These are phyloP conservation scores for Auricularia sp. DNA, from an alignment of 768 basidiomycete species.

Conservation along the genomic window DNA sequence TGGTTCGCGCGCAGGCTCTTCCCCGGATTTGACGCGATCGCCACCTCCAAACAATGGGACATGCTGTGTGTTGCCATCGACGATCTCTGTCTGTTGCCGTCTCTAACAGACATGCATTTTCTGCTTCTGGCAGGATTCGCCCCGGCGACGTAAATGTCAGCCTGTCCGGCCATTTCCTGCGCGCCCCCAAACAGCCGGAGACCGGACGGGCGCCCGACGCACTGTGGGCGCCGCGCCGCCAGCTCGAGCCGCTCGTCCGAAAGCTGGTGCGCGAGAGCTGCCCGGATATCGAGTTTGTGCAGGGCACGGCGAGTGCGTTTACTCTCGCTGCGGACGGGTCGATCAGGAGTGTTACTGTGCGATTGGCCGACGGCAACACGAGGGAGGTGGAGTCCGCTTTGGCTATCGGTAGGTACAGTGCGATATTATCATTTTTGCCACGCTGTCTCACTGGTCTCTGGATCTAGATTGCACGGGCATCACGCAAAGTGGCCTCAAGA, in stretches of 20 bases:
- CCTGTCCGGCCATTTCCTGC: constrained; percentile 2
- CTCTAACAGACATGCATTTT: too few species aligned
- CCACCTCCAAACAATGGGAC: not conserved
- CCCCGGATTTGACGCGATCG: not conserved
- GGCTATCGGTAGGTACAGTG: constrained; percentile 13
- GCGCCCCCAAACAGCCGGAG: constrained; percentile 3
- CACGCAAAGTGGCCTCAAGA: constrained; percentile 17
- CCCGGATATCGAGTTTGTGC: constrained; percentile 15
- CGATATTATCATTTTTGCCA: not conserved
- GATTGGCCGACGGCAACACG: constrained; percentile 8
- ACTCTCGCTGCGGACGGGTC: not conserved
- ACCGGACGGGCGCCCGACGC: constrained; percentile 15
- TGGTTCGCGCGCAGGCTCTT: not conserved
- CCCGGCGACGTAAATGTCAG: not conserved
- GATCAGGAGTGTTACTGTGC: constrained; percentile 5
- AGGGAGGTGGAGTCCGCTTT: constrained; percentile 11
- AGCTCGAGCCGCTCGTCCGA: constrained; percentile 21
- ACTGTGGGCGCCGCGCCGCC: constrained; percentile 14
- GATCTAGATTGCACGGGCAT: constrained; percentile 22
- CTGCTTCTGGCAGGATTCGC: not conserved
- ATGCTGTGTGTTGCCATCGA: not conserved
- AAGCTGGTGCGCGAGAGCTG: constrained; percentile 16
- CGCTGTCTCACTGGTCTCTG: not conserved
- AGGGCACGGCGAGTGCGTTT: constrained; percentile 19
- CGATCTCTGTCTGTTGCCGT: not conserved